phyloP scores from a whole-genome alignment of 352 stramenopile genomes.

The Phytophthora colocasiae region DNA sequence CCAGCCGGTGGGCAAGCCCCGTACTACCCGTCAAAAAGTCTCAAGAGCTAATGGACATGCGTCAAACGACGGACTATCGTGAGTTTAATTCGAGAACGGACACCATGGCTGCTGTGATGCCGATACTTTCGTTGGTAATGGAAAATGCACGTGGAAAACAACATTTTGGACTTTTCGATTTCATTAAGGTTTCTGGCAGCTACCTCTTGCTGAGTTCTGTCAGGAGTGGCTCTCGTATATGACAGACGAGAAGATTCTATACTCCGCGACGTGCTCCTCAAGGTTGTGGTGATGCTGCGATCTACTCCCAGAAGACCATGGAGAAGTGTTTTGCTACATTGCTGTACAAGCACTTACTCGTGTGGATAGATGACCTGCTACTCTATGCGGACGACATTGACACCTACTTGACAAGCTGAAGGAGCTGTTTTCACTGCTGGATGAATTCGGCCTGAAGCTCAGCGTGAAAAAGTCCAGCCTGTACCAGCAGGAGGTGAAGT shows the following conservation, averaged over 20 bases:
- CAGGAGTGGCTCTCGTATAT: slow-evolving; percentile 24
- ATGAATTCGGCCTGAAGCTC: slow-evolving; percentile 16
- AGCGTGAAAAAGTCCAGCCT: background rate
- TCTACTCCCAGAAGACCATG: slow-evolving; percentile 19
- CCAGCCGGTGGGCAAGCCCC: too few relatives aligned
- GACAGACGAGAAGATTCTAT: slow-evolving; percentile 31
- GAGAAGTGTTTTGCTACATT: slow-evolving; percentile 4
- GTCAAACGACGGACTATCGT: too few relatives aligned
- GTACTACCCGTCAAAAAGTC: too few relatives aligned
- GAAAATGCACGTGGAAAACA: too few relatives aligned
- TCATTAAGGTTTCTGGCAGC: too few relatives aligned
- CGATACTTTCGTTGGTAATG: too few relatives aligned
- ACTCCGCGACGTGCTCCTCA: slow-evolving; percentile 26
- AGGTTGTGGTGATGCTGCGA: slow-evolving; percentile 13
- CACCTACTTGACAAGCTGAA: slow-evolving; percentile 27
- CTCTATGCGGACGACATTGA: slow-evolving; percentile 30
- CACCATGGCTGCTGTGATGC: too few relatives aligned
- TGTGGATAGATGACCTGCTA: slow-evolving; percentile 25
- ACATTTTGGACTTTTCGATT: too few relatives aligned
- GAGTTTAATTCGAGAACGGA: too few relatives aligned
- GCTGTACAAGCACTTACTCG: slow-evolving; percentile 12
- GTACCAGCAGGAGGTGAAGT: background rate
- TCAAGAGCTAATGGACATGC: too few relatives aligned
- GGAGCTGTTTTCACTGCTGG: slow-evolving; percentile 22
- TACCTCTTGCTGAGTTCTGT: background rate